Evolutionary conservation across 306 rosid genomes (phyloP).

Genomic region (Fragaria vesca): DNA sequence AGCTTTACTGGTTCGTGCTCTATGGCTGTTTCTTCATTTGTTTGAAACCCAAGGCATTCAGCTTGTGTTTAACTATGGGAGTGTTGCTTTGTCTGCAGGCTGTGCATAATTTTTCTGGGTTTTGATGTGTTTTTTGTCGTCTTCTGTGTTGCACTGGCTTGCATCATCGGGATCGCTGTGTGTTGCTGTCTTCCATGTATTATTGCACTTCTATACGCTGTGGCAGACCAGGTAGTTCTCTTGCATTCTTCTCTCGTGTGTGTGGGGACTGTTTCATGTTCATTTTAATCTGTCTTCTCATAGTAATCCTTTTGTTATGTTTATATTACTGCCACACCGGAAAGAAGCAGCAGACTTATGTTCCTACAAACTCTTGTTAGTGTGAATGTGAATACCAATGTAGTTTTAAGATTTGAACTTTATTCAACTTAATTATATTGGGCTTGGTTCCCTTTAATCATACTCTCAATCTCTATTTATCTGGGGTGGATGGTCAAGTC

Average conservation of each 20-base stretch:
- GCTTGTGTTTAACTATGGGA: constrained; percentile 23
- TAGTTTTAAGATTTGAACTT: not conserved
- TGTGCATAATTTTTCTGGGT: constrained; percentile 90
- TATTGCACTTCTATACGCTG: constrained; percentile 88
- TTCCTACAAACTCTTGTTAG: not conserved
- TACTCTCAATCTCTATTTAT: not conserved
- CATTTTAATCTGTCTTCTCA: not conserved
- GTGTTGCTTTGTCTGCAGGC: constrained; percentile 60
- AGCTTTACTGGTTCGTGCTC: constrained; percentile 81
- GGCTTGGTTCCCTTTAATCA: not conserved
- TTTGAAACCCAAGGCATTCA: constrained; percentile 12
- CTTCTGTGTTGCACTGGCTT: constrained; percentile 97
- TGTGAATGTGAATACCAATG: not conserved
- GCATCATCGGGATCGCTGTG: constrained; percentile 89
- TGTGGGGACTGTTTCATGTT: constrained; percentile 13
- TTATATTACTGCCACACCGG: not conserved
- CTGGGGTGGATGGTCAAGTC: not conserved
- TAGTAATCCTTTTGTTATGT: constrained; percentile 9
- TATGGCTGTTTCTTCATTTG: constrained; percentile 14
- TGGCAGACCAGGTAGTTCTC: constrained; percentile 84
- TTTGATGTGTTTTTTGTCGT: constrained; percentile 98
- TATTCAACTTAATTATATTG: constrained; percentile 17
- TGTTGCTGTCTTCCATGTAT: constrained; percentile 97
- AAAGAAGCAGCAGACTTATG: not conserved
- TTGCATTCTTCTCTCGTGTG: constrained; percentile 9